Evolutionary conservation across 2,329 filamentous ascomycete genomes (phyloP).

Genomic region (Lasiodiplodia gonubiensis): DNA sequence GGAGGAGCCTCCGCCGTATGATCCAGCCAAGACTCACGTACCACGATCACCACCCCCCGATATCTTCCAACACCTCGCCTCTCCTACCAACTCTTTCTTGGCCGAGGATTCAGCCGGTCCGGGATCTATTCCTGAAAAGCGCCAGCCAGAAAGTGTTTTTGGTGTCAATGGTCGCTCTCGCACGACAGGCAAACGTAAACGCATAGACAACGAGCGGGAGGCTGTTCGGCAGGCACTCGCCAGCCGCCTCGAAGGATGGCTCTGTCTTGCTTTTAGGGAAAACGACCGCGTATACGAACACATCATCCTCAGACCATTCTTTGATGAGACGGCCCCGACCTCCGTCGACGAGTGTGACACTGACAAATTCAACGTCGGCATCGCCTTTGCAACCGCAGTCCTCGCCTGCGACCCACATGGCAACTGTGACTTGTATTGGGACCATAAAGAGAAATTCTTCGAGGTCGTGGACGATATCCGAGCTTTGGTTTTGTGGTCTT

Average conservation of each 20-base stretch:
- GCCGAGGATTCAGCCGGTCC: background rate
- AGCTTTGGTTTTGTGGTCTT: background rate
- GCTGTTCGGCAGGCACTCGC: background rate
- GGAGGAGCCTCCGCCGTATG: background rate
- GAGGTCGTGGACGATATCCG: constrained; percentile 9
- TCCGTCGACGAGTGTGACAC: background rate
- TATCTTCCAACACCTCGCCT: background rate
- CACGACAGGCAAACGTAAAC: constrained; percentile 5
- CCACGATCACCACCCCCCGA: background rate
- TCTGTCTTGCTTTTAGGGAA: constrained; percentile 1
- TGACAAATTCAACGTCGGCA: constrained; percentile 3
- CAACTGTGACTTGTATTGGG: background rate
- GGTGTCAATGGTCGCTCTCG: background rate
- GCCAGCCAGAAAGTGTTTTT: background rate
- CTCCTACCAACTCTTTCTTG: background rate
- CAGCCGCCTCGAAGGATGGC: background rate
- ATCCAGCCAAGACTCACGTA: background rate
- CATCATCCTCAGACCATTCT: constrained; percentile 4
- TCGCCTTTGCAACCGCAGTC: constrained; percentile 13
- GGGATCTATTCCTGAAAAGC: background rate
- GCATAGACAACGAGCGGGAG: background rate
- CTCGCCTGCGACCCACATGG: constrained; percentile 9
- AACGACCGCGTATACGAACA: constrained; percentile 13
- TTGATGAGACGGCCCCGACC: constrained; percentile 1
- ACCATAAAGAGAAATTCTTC: background rate